Conservation (phyloP, 768 basidiomycete species). For the Russula foetens region DNA sequence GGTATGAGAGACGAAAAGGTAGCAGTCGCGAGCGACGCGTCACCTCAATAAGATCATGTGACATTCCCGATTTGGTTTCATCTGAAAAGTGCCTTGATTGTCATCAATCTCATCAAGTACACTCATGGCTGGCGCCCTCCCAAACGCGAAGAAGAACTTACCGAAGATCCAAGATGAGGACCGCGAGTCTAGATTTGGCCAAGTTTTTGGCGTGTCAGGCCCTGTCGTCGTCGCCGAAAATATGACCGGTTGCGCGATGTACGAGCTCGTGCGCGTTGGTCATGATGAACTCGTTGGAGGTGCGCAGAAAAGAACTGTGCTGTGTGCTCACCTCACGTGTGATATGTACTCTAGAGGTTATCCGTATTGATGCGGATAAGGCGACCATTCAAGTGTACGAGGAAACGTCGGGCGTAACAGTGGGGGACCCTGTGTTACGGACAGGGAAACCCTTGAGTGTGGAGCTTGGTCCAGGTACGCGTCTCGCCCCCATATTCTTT, state of each 20-base stretch:
- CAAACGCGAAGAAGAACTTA: conserved; percentile 83
- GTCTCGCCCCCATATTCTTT: conserved; percentile 19
- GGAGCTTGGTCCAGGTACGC: conserved; percentile 87
- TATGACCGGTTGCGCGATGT: conserved; percentile 95
- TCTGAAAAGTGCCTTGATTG: background rate
- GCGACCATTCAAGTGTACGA: conserved; percentile 99
- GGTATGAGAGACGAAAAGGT: no score
- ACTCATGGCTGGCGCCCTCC: conserved; percentile 85
- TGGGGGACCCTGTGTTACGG: conserved; percentile 94
- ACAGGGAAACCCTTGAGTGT: conserved; percentile 98
- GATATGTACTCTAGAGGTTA: conserved; percentile 71
- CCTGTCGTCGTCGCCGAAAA: conserved; percentile 97
- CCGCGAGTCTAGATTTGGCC: conserved; percentile 76
- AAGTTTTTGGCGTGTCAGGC: conserved; percentile 93
- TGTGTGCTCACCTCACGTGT: background rate
- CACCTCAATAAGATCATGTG: conserved; percentile 22
- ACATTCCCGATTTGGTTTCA: conserved; percentile 1
- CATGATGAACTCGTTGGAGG: conserved; percentile 98
- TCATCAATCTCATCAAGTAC: background rate
- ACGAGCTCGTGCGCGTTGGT: conserved; percentile 95
- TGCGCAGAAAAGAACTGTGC: conserved; percentile 29
- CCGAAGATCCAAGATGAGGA: conserved; percentile 89
- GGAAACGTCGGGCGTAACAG: conserved; percentile 97
- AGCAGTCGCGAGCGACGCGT: conserved; percentile 29
- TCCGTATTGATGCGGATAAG: conserved; percentile 96